Base-by-base conservation (phyloP, 2,329 filamentous ascomycete genomes). In the Dendrostoma leiphaemia region DNA sequence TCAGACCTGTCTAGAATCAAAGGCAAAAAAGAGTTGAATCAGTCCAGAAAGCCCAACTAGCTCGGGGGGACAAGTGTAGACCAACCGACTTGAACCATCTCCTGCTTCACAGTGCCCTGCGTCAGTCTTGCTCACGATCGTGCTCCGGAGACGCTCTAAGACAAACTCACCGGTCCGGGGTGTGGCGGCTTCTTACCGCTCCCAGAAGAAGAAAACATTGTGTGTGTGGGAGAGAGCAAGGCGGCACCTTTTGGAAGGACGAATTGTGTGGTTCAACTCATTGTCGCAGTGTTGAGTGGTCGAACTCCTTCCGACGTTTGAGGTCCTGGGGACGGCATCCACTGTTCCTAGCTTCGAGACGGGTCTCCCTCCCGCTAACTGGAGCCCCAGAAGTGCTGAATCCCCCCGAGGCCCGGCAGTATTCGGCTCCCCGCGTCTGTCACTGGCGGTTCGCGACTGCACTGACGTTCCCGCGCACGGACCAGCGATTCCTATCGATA, bases 41-140 rank as follows among this genome's bases (percentile, higher is more conserved):
- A 63, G 64, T 34, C 63, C 64, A 63, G 61, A 63, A 51, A 63
- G 61, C 65, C 47, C 38, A 44, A 53, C 19, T 48, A 26, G 46
- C n/a, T 19, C 54, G 49, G 28, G 46, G 51, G 56, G 29, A 31
- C 47, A 43, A 40, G 79, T 80, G 67, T 87, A 46, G 44, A 46
- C 44, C 28, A 46, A 97, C 94, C 93, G 79, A 99, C 92, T 88
- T 99, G 93, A 64, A 97, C 90, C 94, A 99, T 99, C 82, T 99
- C 94, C 91, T 97, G 78, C 68, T 75, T n/a, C n/a, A n/a, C n/a
- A n/a, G n/a, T n/a, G 65, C 71, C 63, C 69, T 66, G 65, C 67
- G 68, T 69, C 62, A 62, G 68, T 72, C 63, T 60, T 62, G 53
- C 61, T 54, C 50, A 46, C 19, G 9, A 15, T 17, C 15, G 21